Percentiles rank a stretch among this genome's conserved stretches.
Evolutionary conservation across 805 yeast genomes (phyloP).

Genomic region (Yarrowia sp.): DNA sequence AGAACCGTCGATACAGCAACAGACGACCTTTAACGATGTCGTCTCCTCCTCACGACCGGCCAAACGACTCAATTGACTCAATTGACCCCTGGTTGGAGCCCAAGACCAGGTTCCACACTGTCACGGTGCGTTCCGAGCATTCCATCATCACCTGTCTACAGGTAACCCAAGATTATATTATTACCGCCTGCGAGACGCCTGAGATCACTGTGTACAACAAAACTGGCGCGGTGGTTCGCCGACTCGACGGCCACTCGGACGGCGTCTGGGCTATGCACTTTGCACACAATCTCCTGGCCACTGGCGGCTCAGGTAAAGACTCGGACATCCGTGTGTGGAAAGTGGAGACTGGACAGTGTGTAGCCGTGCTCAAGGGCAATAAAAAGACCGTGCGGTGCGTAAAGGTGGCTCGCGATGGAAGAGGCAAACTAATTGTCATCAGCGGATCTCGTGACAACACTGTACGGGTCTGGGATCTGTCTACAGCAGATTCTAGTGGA

Average conservation of each 20-base stretch:
- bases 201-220: conserved; percentile 42
- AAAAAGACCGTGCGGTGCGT: conserved; percentile 66
- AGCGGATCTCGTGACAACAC: conserved; percentile 23
- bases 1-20: neutral
- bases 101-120: conserved; percentile 7
- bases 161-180: conserved; percentile 39
- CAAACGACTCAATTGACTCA: conserved; percentile 14
- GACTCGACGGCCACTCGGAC: conserved; percentile 95
- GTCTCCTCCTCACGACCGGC: neutral
- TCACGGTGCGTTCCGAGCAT: conserved; percentile 34
- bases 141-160: conserved; percentile 42
- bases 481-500: neutral
- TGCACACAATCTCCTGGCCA: conserved; percentile 82
- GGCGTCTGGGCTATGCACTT: conserved; percentile 97
- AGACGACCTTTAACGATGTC: neutral
- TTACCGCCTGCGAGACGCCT: conserved; percentile 45
- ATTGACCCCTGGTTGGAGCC: conserved; percentile 19
- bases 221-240: conserved; percentile 52
- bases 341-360: conserved; percentile 77
- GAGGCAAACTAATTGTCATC: conserved; percentile 52
- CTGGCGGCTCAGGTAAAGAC: conserved; percentile 95
- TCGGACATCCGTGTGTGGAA: conserved; percentile 99
- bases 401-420: conserved; percentile 4
- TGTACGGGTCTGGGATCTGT: conserved; percentile 24
- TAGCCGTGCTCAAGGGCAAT: conserved; percentile 74